Conservation (phyloP, 2,329 filamentous ascomycete species). For the Ophiostoma piceae region DNA sequence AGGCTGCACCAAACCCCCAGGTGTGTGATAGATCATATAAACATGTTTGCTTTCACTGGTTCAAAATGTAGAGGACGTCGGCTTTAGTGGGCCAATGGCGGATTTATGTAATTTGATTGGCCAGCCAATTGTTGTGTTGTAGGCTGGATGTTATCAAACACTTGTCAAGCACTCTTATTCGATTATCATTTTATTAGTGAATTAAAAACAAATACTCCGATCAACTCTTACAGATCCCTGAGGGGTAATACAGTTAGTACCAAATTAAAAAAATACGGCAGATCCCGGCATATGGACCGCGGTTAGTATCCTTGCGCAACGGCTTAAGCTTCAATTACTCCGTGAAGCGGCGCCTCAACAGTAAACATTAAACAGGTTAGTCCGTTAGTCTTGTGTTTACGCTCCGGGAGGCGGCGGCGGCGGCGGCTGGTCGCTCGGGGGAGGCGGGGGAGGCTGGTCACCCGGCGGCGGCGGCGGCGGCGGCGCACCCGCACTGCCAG, state of each 20-base stretch:
- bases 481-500: slow-evolving; percentile 28
- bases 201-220: background rate
- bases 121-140: too few species aligned
- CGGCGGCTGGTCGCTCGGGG: slow-evolving; percentile 36
- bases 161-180: too few species aligned
- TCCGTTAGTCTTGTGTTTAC: slow-evolving; percentile 10
- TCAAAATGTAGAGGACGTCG: too few species aligned
- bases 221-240: background rate
- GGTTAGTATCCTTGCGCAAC: background rate
- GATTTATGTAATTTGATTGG: too few species aligned
- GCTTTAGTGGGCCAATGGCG: too few species aligned
- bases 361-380: background rate
- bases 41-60: too few species aligned
- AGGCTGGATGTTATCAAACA: too few species aligned
- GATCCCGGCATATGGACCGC: background rate
- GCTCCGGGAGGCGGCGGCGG: slow-evolving; percentile 31
- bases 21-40: too few species aligned
- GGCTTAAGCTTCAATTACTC: background rate
- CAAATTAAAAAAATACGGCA: background rate
- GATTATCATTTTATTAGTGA: background rate
- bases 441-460: slow-evolving; percentile 35
- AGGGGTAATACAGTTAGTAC: slow-evolving; percentile 4
- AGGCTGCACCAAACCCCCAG: too few species aligned
- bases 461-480: slow-evolving; percentile 28
- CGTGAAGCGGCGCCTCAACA: background rate